Base-by-base conservation (phyloP, 257 asterid genomes). In the Gynochthodes officinalis region DNA sequence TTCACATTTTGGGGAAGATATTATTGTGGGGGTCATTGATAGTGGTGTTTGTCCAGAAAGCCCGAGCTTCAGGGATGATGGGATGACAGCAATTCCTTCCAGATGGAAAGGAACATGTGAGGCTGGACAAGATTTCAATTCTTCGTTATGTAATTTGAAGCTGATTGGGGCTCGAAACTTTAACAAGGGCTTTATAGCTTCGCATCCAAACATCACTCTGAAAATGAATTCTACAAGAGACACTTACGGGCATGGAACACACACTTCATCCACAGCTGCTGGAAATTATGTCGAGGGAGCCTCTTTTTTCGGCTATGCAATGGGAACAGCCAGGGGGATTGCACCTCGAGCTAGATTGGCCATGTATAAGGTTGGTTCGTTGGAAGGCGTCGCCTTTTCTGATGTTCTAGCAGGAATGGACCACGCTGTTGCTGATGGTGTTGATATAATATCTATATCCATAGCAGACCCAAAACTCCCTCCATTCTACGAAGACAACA, bases 361-460 rank as follows among this genome's bases (percentile, higher is more conserved):
- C 2, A 64, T 70, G 71, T 76, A 76, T 50, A 76, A 76, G 50
- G 75, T 39, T 39, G 33, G 40, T 0, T 76, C 50, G 11, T 13
- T 10, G 44, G 10, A 28, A 18, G 49, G 71, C 11, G 0, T 10
- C 4, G 37, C 23, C 25, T 4, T 11, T 5, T 76, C 75, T 13
- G 80, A 76, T 50, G 9, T 76, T 15, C 16, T 76, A 11, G 80
- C 72, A 0, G 72, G 67, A 5, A 60, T 70, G 33, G 80, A 76
- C 44, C 80, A 69, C 23, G 80, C 80, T 19, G 71, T 76, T 50
- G 65, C 75, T 0, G 79, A 76, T 48, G 71, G 79, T 27, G 79
- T 76, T 2, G 80, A 76, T 16, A 64, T 76, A 11, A 70, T 69
- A 25, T 70, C 80, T 14, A 48, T 76, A 9, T 76, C 80, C 16